phyloP scores from a whole-genome alignment of 345 rosid species.

The Diplotaxis tenuifolia region DNA sequence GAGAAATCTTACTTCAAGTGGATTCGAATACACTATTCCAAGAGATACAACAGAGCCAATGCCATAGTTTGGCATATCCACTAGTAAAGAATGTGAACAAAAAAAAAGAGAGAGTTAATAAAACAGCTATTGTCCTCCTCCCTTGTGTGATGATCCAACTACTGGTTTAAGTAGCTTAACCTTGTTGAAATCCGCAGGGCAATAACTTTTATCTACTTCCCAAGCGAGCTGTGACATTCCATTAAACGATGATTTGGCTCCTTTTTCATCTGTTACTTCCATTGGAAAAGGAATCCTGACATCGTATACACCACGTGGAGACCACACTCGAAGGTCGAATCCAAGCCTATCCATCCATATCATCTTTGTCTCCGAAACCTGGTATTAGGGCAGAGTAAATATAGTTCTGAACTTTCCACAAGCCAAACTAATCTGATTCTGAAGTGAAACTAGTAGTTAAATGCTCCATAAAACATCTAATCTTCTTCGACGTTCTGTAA shows the following conservation, averaged over 20 bases:
- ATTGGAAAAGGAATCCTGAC: slow-evolving; percentile 84
- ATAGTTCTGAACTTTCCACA: not conserved
- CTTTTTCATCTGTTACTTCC: slow-evolving; percentile 82
- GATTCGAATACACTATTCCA: not conserved
- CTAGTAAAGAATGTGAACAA: not conserved
- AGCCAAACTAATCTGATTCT: not conserved
- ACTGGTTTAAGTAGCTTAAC: slow-evolving; percentile 66
- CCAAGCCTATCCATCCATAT: slow-evolving; percentile 91
- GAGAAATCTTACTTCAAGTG: not conserved
- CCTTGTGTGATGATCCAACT: slow-evolving; percentile 22
- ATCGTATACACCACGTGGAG: slow-evolving; percentile 50
- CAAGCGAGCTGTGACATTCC: slow-evolving; percentile 93
- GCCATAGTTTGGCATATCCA: not conserved
- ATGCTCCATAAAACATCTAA: not conserved
- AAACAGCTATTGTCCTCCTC: not conserved
- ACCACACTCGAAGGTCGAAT: slow-evolving; percentile 62
- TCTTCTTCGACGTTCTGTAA: slow-evolving; percentile 1
- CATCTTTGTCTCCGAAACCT: slow-evolving; percentile 82
- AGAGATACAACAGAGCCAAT: not conserved
- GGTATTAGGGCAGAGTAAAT: not conserved
- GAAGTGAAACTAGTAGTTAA: not conserved
- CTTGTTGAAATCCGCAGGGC: slow-evolving; percentile 51
- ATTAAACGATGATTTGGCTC: slow-evolving; percentile 86
- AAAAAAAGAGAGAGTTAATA: not conserved
- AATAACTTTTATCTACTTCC: slow-evolving; percentile 85